Base-by-base conservation (phyloP, 306 rosid species). In the Medicago ruthenica region DNA sequence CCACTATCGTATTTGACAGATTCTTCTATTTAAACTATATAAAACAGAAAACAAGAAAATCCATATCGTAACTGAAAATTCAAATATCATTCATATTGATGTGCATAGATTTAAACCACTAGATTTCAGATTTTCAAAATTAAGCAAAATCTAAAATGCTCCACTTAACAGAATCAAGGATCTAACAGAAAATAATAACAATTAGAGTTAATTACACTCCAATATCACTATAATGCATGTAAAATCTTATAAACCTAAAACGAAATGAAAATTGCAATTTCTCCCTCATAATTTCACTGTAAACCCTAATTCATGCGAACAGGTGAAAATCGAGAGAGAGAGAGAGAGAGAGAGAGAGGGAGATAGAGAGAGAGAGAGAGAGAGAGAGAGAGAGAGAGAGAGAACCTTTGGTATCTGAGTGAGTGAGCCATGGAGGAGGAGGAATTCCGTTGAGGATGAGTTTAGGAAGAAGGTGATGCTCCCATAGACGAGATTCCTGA, bases 351-450 rank as follows among this genome's bases (percentile, higher is more conserved):
- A n/a, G n/a, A n/a, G n/a, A n/a, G n/a, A n/a, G n/a, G n/a, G n/a
- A n/a, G n/a, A n/a, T n/a, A n/a, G n/a, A n/a, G n/a, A n/a, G n/a
- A n/a, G n/a, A n/a, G n/a, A n/a, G n/a, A n/a, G n/a, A n/a, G n/a
- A n/a, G n/a, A n/a, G 57, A 66, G 63, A 5, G 55, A 21, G 31
- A 7, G n/a, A 34, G 44, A 9, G 42, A 75, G 70, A 22, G 68
- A 7, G 37, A 83, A 96, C 96, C 91, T 47, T 68, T 61, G 47
- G 85, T 79, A 70, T 83, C 83, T 5, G 86, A 86, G 73, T 76
- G 84, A 78, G 63, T 59, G 9, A 96, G 88, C 97, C 97, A 96
- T 1, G 89, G 84, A 8, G 98, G 97, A 82, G 97, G 99, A 53
- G 37, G 50, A 22, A 92, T 84, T 80, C 98, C 99, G 50, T 86